Conservation (phyloP, 2,329 filamentous ascomycete genomes). For the Cercospora sojina region DNA sequence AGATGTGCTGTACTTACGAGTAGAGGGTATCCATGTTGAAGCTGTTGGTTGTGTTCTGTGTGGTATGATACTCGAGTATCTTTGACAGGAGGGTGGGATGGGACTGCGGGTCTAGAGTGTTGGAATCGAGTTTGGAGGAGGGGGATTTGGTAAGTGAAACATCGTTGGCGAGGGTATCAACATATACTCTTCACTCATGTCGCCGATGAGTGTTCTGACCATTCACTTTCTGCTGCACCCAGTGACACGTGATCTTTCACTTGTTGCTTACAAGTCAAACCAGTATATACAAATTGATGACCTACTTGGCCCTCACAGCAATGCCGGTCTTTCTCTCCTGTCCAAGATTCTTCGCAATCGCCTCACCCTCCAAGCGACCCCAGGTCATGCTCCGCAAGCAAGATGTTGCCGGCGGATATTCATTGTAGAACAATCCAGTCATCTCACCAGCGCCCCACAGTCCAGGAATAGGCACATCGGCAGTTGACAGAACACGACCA, state of each 20-base stretch:
- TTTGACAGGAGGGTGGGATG: not conserved
- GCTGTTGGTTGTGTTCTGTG: too few relatives aligned
- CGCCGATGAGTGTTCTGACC: not conserved
- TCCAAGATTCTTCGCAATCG: slow-evolving; percentile 31
- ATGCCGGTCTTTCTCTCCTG: slow-evolving; percentile 9
- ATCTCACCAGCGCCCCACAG: slow-evolving; percentile 39
- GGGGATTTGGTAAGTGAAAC: not conserved
- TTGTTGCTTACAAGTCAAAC: not conserved
- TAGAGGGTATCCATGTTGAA: not conserved
- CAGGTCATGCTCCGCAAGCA: slow-evolving; percentile 39
- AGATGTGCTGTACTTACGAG: not conserved
- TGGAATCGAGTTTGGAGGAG: not conserved
- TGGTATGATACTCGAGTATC: not conserved
- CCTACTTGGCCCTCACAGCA: slow-evolving; percentile 8
- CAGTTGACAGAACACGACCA: slow-evolving; percentile 42
- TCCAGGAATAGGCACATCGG: slow-evolving; percentile 43
- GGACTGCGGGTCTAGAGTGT: not conserved
- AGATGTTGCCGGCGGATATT: slow-evolving; percentile 39
- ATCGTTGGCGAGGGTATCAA: not conserved
- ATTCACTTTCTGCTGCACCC: not conserved
- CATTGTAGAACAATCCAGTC: slow-evolving; percentile 40
- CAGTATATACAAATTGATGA: not conserved
- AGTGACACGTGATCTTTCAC: not conserved
- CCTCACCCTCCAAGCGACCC: slow-evolving; percentile 36
- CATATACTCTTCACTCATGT: not conserved